Base-by-base conservation (phyloP, 2,329 filamentous ascomycete species). In the Colletotrichum theobromicola region DNA sequence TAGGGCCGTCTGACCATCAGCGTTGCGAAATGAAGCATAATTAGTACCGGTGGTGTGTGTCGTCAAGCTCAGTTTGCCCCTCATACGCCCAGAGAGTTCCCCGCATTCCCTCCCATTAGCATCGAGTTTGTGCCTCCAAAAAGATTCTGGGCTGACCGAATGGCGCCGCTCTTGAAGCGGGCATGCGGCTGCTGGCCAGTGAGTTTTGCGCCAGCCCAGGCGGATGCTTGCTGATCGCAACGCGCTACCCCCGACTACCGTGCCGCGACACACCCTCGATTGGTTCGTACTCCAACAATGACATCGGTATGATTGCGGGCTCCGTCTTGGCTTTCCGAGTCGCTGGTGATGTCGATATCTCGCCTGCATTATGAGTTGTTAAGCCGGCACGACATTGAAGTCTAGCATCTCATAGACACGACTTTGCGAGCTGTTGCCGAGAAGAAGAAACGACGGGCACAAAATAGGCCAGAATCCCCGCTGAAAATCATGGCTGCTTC, bases 191-290 rank as follows among this genome's bases (percentile, higher is more conserved):
- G 62, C 58, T 32, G 63, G 67, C 34, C 68, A 72, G 72, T 46
- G 32, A 63, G 60, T 21, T 30, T n/a, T 34, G 21, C 62, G 62
- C 61, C 62, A 72, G 72, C 68, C 68, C 42, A 72, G 62, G 46
- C 57, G 68, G 68, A 63, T 37, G 64, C 64, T 37, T 70, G 68
- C 72, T 67, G 70, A 70, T 75, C 70, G 58, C 73, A 57, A 64
- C 53, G 73, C 46, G 70, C 64, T 64, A 74, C 64, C 53, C 37
- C 35, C 16, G 70, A 74, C 46, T 69, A 58, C 70, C 73, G 73
- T 67, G 68, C 35, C 30, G 9, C n/a, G 24, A 30, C 58, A 37
- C 60, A n/a, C 30, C 64, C 53, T n/a, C 70, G 70, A 75, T 75
- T 74, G 70, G 73, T 26, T 18, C 12, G 28, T n/a, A 74, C 26